Base-by-base conservation (phyloP, 176 grass and related monocot species). In the Cenchrus purpureus region DNA sequence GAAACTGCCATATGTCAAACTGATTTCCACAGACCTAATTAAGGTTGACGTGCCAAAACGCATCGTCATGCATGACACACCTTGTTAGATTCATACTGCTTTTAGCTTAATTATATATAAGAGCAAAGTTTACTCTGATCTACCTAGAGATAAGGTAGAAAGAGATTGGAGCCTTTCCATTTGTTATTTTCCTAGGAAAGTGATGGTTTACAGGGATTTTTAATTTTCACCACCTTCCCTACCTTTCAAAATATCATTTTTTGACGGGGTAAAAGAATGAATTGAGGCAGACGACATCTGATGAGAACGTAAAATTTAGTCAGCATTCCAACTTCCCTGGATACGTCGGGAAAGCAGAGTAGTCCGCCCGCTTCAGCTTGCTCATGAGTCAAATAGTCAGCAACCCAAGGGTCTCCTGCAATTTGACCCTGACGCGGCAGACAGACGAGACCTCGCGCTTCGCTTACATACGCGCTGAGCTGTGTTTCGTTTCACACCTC, bases 401-500 rank as follows among this genome's bases (percentile, higher is more conserved):
- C 5, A 60, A 31, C 22, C 6, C 8, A 69, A 63, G 51, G 78
- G 53, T 19, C 9, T 61, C 2, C 0, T 51, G 62, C 40, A 59
- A 68, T 75, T 59, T 48, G 60, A 81, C 10, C 45, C 25, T 9
- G 9, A 85, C 72, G 64, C 28, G 61, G 3, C 0, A n/a, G 57
- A 10, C 37, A 13, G 51, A 13, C n/a, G n/a, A n/a, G n/a, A n/a
- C 52, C 19, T n/a, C 56, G 17, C 17, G 7, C 76, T 45, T 79
- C 44, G 20, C 46, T 82, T 72, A 82, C 86, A 1, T 76, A 87
- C 1, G 8, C 53, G 25, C 42, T 87, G 55, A 83, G 81, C 69
- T 62, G 22, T 34, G 6, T 56, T n/a, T 7, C 8, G 67, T 55
- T 44, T 44, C 43, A 6, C 43, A 44, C 43, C 43, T 44, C 5